Evolutionary conservation across 2,329 filamentous ascomycete genomes (phyloP), one percentile per base, ranked within the genome.

Genomic region (Beauveria brongniartii): DNA sequence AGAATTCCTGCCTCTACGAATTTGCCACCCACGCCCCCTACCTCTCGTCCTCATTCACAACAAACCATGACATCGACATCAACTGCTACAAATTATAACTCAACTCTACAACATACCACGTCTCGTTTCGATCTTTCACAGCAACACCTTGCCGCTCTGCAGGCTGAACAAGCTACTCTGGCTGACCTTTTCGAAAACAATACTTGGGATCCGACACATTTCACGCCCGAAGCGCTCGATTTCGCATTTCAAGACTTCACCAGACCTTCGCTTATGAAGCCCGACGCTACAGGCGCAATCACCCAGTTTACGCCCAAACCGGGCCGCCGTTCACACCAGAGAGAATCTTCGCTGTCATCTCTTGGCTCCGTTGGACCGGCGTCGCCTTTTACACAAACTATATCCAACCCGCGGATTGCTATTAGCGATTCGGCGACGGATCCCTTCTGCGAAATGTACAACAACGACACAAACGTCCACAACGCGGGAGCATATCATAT

Each of bases 321-420:
- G 44, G 70, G 71, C 61, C 74, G 76, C 18, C 69, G 77, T 43
- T 67, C 76, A 28, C 84, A 87, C 67, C 78, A 86, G 51, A 80
- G 84, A 65, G 83, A 86, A 64, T 82, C 83, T 2, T 86, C 83
- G 7, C 73, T 84, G 43, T 86, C 84, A 0, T 86, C 84, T 0
- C 67, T 86, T 46, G 82, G 81, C 12, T 86, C 84, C 0, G 77
- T 81, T 41, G 82, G 81, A n/a, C 84, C 84, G 20, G 76, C 79
- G 0, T 87, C 84, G 20, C 83, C 84, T 3, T 86, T 78, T 69
- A 79, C 77, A 44, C 74, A 78, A 61, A 83, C 77, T 67, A 80
- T 76, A 1, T 78, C 82, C 43, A 82, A 85, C 63, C 83, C 83
- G 2, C 82, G 84, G 9, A 83, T 87, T 55, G 81, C 81, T 26